Conservation (phyloP, 1,139 yeast species). For the Pichia sp. region DNA sequence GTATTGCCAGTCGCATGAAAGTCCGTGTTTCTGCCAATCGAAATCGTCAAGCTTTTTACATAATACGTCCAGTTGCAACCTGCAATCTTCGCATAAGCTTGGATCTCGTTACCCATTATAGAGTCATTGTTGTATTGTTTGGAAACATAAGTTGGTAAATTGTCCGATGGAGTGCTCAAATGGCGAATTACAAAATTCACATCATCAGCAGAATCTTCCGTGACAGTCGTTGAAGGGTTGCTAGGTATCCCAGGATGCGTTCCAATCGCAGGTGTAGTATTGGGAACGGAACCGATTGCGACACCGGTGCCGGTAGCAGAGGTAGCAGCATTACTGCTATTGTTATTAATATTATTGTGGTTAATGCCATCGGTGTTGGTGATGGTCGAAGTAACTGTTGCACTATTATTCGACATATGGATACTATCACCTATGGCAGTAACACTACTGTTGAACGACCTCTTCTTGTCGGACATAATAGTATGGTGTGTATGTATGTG, state of each 20-base stretch:
- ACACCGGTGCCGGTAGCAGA: not conserved
- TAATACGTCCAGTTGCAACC: conserved; percentile 94
- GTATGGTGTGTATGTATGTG: not conserved
- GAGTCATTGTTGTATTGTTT: conserved; percentile 55
- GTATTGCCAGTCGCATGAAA: conserved; percentile 13
- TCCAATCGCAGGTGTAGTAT: not conserved
- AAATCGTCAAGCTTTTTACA: conserved; percentile 72
- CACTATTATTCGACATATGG: not conserved
- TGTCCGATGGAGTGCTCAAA: conserved; percentile 42
- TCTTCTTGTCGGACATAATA: conserved; percentile 12
- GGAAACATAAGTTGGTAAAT: conserved; percentile 47
- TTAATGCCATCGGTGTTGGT: not conserved
- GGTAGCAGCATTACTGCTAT: not conserved
- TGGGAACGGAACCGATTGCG: not conserved
- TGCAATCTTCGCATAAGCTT: conserved; percentile 93
- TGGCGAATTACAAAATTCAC: conserved; percentile 51
- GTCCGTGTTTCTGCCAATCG: conserved; percentile 86
- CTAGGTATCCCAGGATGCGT: not conserved
- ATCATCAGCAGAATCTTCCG: conserved; percentile 49
- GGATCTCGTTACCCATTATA: conserved; percentile 78
- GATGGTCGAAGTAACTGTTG: not conserved
- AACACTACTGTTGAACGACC: conserved; percentile 3
- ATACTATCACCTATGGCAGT: not conserved
- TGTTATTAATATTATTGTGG: not conserved
- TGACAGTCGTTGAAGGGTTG: conserved; percentile 5